Base-by-base conservation (phyloP, 331 rosid genomes). In the Prunus yedoensis region DNA sequence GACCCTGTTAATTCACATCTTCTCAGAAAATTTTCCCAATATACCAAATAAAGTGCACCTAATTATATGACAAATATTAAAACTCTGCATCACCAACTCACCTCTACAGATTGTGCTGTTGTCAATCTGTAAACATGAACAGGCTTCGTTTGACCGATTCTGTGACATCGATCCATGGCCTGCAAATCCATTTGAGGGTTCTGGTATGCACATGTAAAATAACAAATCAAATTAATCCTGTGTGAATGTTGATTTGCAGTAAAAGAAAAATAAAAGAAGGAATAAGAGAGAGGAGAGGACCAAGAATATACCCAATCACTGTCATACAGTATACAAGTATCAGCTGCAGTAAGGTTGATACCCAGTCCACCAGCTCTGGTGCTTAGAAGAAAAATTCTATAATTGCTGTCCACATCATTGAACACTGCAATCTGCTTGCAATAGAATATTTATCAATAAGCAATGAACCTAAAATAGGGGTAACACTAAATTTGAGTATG, bases 331-430 rank as follows among this genome's bases (percentile, higher is more conserved):
- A 95, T 92, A 84, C 98, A 92, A 59, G 99, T 95, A 82, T 95
- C 99, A 45, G 99, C 99, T 12, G 96, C 94, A 60, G 99, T 95
- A 56, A 95, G 99, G 79, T 95, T 95, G 50, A 95, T 95, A 70
- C 98, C 98, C 89, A 95, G 74, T 64, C 99, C 99, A 81, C 99
- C 99, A 69, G 99, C 98, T 86, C 98, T 86, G 51, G 99, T 95
- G 84, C 97, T 92, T 56, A 92, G 88, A 72, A 95, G 90, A 68
- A 95, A 95, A 65, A 95, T 74, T 85, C 89, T 85, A 82, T 12
- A 82, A 30, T 81, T 61, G 90, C 96, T 92, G 74, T 83, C 77
- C 67, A 12, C 60, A 76, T 92, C 94, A 54, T 91, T 92, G 93
- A 95, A 95, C 3, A 85, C 90, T 58, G 81, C 46, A 68, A 95